Evolutionary conservation across 768 basidiomycete genomes (phyloP), one percentile per base, ranked within the genome.

Genomic region (Cyclocybe aegerita): DNA sequence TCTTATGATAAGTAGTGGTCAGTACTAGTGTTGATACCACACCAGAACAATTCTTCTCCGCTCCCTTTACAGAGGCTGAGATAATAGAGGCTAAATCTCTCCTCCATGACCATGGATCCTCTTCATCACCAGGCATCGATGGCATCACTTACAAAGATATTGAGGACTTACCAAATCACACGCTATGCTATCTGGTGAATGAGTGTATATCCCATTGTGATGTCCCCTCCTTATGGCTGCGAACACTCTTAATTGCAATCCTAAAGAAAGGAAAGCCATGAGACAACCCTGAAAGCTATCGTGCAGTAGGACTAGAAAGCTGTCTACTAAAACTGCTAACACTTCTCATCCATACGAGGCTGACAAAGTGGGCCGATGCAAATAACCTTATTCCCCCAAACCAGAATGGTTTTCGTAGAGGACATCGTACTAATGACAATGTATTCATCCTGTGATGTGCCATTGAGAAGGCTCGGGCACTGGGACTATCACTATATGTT

Each of bases 321-420:
- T 60, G 58, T 45, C 39, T 60, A 0, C 44, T 65, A 4, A 65
- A 62, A 35, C 38, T 61, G 8, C 49, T 65, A 45, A 62, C 61
- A 5, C 54, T 62, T 4, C 50, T 65, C 9, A 61, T 65, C n/a
- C 54, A 60, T n/a, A 43, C 16, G 29, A 45, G 60, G 11, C 46
- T 62, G 11, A 52, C 48, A 9, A 51, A 43, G 10, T 65, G 58
- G 60, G 47, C 50, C 1, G 65, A 63, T 11, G 43, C 33, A 3
- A 17, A 40, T 2, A 36, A 46, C 7, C 36, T 65, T 0, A 30
- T 72, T 4, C 68, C 68, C 0, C 48, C 46, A 2, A 62, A 63
- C 0, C 70, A 70, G 45, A 70, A 67, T 46, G 66, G 69, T 0
- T 70, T 70, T 41, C 46, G 65, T 2, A 38, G 40, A 0, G 56